phyloP scores from a whole-genome alignment of 257 asterid genomes.

The Verbascum thapsus region DNA sequence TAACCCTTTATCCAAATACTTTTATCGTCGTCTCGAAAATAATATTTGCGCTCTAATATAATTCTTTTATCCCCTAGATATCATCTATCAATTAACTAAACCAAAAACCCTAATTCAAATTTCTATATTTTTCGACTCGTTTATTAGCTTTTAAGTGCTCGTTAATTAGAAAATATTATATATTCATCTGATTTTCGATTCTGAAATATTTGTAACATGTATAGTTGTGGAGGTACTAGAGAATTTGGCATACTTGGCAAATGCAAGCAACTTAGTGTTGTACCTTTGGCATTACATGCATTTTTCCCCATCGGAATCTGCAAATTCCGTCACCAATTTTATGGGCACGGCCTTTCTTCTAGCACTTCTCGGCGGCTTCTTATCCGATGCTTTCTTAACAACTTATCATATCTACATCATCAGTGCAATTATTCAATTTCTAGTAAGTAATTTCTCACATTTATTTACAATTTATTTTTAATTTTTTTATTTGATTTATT shows the following conservation, averaged over 20 bases:
- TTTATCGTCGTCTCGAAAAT: no score
- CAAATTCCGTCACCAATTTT: conserved; percentile 83
- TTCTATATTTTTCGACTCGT: no score
- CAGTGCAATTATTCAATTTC: conserved; percentile 63
- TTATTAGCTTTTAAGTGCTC: no score
- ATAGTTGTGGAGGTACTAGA: conserved; percentile 88
- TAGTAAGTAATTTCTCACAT: conserved; percentile 42
- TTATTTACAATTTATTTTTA: no score
- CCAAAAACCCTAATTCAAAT: no score
- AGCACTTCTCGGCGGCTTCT: conserved; percentile 87
- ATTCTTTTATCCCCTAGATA: no score
- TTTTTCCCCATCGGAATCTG: conserved; percentile 69
- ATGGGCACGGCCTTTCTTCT: conserved; percentile 96
- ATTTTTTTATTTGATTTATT: no score
- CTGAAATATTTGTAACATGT: not conserved
- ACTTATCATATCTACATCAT: conserved; percentile 61
- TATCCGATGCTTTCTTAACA: conserved; percentile 83
- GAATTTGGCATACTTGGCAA: conserved; percentile 89
- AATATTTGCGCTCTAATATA: no score
- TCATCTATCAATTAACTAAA: no score
- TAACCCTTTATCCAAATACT: no score
- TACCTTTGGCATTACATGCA: conserved; percentile 76
- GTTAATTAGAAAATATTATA: no score
- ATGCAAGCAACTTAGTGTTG: conserved; percentile 88
- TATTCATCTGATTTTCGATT: not conserved